Base-by-base conservation (phyloP, 2,329 filamentous ascomycete species). In the Beauveria pseudobassiana region DNA sequence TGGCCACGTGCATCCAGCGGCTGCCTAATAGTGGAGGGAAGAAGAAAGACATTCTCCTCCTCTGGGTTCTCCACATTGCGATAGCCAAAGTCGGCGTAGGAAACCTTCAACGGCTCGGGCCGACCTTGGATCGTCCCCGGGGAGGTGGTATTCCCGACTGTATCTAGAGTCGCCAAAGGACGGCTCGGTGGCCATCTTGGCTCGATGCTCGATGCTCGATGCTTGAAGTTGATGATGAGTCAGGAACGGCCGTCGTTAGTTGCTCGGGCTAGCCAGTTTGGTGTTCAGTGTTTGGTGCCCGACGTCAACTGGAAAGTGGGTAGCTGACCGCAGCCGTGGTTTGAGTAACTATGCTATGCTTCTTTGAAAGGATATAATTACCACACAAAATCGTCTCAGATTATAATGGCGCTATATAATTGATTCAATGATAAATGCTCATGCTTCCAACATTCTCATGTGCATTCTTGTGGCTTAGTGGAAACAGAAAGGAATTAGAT, bases 61-160 rank as follows among this genome's bases (percentile, higher is more conserved):
- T 68, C 65, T 0, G 69, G 67, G 26, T 66, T 46, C 2, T 55
- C 64, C 26, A 66, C 66, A 59, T 72, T 67, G 59, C 66, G 69
- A 61, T 72, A 73, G 57, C 71, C 71, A 52, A 66, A 72, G 66
- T 72, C 73, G 63, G 69, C 67, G 56, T 73, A 74, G 7, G 61
- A 64, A 18, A 72, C 56, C 12, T 61, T 61, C 1, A 61, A 9
- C 2, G 43, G 26, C 14, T 49, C 54, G 34, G 64, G 6, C 20
- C 65, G 66, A 12, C 62, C 65, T 5, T 54, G 20, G 12, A 52
- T 52, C 1, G 63, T 56, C 24, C 65, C 65, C 45, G 1, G 68
- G 67, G 6, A 67, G 50, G 34, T 58, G 61, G 61, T 69, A 69
- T 38, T 63, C 62, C 24, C 61, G 64, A 38, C 64, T 64, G 50